phyloP scores from a whole-genome alignment of 257 asterid genomes.

The Haberlea rhodopensis region DNA sequence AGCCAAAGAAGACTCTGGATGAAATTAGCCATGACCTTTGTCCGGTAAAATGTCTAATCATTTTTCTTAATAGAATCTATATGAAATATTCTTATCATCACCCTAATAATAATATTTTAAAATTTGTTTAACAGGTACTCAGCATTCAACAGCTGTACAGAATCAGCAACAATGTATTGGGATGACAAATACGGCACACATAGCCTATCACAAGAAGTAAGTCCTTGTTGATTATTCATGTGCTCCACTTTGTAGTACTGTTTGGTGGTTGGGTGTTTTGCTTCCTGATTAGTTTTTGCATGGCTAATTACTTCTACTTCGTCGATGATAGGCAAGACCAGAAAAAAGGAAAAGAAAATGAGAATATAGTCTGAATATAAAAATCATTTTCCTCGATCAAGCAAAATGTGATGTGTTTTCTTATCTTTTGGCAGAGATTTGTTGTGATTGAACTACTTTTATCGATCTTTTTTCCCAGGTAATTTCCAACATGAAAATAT shows the following conservation, averaged over 20 bases:
- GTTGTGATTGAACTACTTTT: neutral
- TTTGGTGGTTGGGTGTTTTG: neutral
- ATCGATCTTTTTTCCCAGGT: constrained; percentile 47
- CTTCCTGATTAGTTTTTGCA: too few relatives aligned
- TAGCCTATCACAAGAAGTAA: constrained; percentile 89
- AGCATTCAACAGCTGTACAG: constrained; percentile 96
- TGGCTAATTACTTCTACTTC: neutral
- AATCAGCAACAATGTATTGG: constrained; percentile 99
- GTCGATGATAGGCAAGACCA: too few relatives aligned
- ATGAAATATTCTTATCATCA: constrained; percentile 2
- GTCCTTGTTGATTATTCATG: constrained; percentile 18
- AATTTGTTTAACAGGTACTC: constrained; percentile 72
- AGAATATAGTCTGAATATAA: neutral
- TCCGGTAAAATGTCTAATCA: constrained; percentile 59
- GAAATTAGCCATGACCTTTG: constrained; percentile 97
- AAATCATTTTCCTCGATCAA: neutral
- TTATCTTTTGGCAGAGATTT: too few relatives aligned
- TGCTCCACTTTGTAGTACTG: neutral
- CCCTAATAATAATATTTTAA: constrained; percentile 12
- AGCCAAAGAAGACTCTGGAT: constrained; percentile 93
- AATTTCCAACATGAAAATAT: constrained; percentile 76
- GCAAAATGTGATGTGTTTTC: too few relatives aligned
- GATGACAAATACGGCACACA: constrained; percentile 99
- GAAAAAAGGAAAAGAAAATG: too few relatives aligned
- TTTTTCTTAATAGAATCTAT: neutral